Evolutionary conservation across 257 asterid species (phyloP).

Genomic region (Nicotiana otophora): DNA sequence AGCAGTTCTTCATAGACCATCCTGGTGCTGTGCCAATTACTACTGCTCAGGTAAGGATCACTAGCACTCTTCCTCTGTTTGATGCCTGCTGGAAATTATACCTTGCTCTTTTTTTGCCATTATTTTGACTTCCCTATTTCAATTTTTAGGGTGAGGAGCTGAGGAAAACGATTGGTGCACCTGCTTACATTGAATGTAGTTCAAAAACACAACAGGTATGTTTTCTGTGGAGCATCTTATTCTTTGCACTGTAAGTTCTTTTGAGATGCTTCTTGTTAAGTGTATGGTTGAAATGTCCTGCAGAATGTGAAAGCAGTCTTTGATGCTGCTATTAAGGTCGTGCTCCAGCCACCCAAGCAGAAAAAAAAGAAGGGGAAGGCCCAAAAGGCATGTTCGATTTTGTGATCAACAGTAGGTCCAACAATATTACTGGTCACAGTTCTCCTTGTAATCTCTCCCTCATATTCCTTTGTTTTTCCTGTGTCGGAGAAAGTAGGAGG

Average conservation of each 20-base stretch:
- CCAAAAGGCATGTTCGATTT: conserved; percentile 55
- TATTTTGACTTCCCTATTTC: not conserved
- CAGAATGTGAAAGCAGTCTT: conserved; percentile 53
- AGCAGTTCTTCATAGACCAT: conserved; percentile 81
- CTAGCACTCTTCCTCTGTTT: not conserved
- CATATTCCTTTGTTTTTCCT: conserved; percentile 30
- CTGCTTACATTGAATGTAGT: conserved; percentile 71
- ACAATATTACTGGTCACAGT: conserved; percentile 17
- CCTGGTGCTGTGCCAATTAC: conserved; percentile 93
- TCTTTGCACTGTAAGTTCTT: not conserved
- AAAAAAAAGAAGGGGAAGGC: conserved; percentile 46
- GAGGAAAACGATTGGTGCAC: conserved; percentile 50
- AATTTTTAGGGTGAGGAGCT: conserved; percentile 65
- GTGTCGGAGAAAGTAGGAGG: conserved; percentile 43
- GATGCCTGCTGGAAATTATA: not conserved
- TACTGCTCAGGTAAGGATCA: conserved; percentile 61
- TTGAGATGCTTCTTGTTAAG: not conserved
- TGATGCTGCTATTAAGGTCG: conserved; percentile 54
- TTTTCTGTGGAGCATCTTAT: not conserved
- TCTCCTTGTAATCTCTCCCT: conserved; percentile 16
- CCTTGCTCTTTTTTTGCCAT: conserved; percentile 10
- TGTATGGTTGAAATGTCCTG: conserved; percentile 8
- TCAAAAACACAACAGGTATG: conserved; percentile 67
- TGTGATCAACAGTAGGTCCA: conserved; percentile 49
- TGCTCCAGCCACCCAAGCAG: conserved; percentile 51